Conservation (phyloP, 768 basidiomycete species). For the Boletus reticuloceps region DNA sequence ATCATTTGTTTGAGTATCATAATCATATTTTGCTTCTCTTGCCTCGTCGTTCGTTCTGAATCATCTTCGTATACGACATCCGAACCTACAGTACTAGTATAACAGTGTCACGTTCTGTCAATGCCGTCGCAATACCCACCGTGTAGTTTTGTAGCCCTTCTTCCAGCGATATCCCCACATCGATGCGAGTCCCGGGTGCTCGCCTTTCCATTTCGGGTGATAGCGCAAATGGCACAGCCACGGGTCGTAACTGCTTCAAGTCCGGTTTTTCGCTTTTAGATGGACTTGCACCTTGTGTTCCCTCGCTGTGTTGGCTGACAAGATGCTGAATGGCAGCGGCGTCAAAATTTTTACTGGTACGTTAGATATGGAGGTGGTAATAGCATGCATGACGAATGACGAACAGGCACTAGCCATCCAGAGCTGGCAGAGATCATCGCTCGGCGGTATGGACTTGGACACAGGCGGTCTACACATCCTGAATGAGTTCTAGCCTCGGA, state of each 20-base stretch:
- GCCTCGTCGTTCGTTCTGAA: constrained; percentile 16
- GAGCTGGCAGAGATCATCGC: constrained; percentile 94
- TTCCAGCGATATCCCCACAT: not conserved
- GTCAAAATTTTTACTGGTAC: constrained; percentile 60
- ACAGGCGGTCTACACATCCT: constrained; percentile 17
- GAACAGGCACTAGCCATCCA: constrained; percentile 88
- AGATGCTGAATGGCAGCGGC: constrained; percentile 55
- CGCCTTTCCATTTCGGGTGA: not conserved
- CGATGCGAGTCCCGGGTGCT: not conserved
- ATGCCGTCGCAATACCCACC: constrained; percentile 33
- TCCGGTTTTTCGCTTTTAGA: constrained; percentile 4
- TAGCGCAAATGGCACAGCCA: constrained; percentile 14
- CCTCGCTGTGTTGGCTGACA: constrained; percentile 17
- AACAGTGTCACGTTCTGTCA: constrained; percentile 25
- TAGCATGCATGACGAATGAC: not conserved
- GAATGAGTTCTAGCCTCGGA: constrained; percentile 66
- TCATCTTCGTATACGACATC: constrained; percentile 10
- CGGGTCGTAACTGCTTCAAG: constrained; percentile 13
- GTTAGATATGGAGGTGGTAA: constrained; percentile 18
- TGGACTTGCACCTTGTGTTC: constrained; percentile 7
- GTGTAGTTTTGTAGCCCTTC: constrained; percentile 36
- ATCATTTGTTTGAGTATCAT: constrained; percentile 27
- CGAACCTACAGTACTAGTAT: constrained; percentile 31
- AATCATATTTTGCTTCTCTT: constrained; percentile 27
- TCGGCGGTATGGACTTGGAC: constrained; percentile 57